Evolutionary conservation across 2,329 filamentous ascomycete species (phyloP), one percentile per base, ranked within the genome.

Genomic region (Aureobasidium sp.): DNA sequence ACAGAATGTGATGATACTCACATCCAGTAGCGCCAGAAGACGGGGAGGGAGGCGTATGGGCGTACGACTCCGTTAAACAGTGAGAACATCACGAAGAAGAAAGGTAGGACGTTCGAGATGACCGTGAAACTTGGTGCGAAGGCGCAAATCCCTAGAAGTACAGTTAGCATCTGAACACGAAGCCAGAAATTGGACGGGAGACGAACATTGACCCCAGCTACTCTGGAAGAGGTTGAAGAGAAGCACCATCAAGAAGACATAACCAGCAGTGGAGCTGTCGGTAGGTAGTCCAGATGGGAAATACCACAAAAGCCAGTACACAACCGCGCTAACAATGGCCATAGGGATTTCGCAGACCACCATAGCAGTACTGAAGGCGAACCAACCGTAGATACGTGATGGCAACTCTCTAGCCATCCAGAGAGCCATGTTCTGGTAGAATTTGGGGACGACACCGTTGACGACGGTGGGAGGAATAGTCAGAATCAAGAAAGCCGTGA

Each of bases 301-400:
- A 79, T 95, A 95, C 91, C 92, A 95, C 0, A 93, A 79, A 0
- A 89, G 77, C 84, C 87, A 95, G 80, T 94, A 95, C 25, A 95
- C 77, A 1, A 91, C 80, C 0, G 84, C 84, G 1, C 86, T 84
- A 40, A 93, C 73, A 68, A 94, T 86, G 1, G 91, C 88, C 48
- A 87, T 86, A 0, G 93, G 92, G 27, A 95, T 90, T 74, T 95
- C 93, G 38, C 86, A 87, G 20, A 95, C 81, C 5, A 94, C 83
- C 71, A 92, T 90, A 0, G 92, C 91, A 0, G 91, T 93, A 72
- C 86, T 88, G 77, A 95, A 95, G 0, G 92, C 91, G 40, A 92
- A 78, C 90, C 92, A 94, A 61, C 90, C 90, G 76, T 95, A 95
- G 66, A 94, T 93, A 25, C 91, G 85, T 5, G 87, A 90, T 1